These are phyloP conservation scores for Penicillium oxalicum DNA, from an alignment of 2,329 filamentous ascomycete species.

Conservation along the genomic window DNA sequence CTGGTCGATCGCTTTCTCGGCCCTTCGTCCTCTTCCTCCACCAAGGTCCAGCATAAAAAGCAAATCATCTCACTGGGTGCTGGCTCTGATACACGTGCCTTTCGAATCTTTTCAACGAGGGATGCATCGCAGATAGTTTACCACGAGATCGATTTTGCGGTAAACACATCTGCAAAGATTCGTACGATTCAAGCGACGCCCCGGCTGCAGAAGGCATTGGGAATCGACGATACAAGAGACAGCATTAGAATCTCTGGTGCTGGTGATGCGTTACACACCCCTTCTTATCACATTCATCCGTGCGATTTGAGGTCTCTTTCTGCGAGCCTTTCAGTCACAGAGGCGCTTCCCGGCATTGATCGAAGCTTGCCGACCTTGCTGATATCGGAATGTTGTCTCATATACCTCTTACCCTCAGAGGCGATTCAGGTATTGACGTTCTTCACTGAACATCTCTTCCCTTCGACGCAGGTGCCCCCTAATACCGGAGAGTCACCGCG, in stretches of 20 bases:
- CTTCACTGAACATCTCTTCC: slow-evolving; percentile 53
- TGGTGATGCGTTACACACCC: slow-evolving; percentile 42
- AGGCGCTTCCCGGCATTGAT: slow-evolving; percentile 44
- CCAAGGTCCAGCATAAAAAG: slow-evolving; percentile 19
- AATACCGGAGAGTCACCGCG: slow-evolving; percentile 2
- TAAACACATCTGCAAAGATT: slow-evolving; percentile 65
- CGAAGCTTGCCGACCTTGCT: slow-evolving; percentile 68
- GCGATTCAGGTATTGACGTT: slow-evolving; percentile 60
- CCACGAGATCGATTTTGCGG: slow-evolving; percentile 86
- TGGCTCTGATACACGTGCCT: slow-evolving; percentile 84
- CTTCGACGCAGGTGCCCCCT: slow-evolving; percentile 21
- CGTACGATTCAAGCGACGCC: slow-evolving; percentile 32
- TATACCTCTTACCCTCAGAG: slow-evolving; percentile 67
- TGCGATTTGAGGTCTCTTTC: slow-evolving; percentile 63
- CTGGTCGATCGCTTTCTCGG: slow-evolving; percentile 68
- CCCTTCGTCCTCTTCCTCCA: slow-evolving; percentile 16
- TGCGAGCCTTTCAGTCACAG: slow-evolving; percentile 5
- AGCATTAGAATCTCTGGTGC: slow-evolving; percentile 33
- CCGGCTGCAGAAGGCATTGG: slow-evolving; percentile 27
- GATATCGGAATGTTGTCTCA: slow-evolving; percentile 91
- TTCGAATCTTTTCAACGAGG: slow-evolving; percentile 58
- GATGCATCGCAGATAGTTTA: slow-evolving; percentile 57
- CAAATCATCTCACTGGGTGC: slow-evolving; percentile 92
- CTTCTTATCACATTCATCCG: slow-evolving; percentile 52
- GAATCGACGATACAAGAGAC: slow-evolving; percentile 24